These are phyloP conservation scores for Hypoxylon trugodes DNA, from an alignment of 495 filamentous ascomycete species.

Conservation along the genomic window DNA sequence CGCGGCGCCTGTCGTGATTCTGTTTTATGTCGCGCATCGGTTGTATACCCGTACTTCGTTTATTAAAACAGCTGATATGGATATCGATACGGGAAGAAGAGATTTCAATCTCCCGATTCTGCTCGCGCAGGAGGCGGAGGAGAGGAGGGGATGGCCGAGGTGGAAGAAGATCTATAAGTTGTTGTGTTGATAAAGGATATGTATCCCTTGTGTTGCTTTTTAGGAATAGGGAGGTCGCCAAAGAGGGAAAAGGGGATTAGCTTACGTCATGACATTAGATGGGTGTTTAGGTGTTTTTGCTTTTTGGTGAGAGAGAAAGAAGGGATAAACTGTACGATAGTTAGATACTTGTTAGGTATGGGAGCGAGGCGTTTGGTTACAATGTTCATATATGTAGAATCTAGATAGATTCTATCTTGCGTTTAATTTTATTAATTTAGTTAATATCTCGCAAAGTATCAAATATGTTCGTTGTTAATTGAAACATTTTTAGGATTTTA, in stretches of 20 bases:
- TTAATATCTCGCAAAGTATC: too few species aligned
- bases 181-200: conserved; percentile 51
- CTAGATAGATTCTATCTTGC: neutral
- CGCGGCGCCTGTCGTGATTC: conserved; percentile 80
- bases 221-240: neutral
- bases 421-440: too few species aligned
- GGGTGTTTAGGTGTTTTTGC: too few species aligned
- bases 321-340: conserved; percentile 7
- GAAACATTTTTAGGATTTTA: too few species aligned
- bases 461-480: too few species aligned
- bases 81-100: conserved; percentile 87
- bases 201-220: neutral
- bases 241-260: neutral
- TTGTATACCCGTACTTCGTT: conserved; percentile 75
- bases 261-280: too few species aligned
- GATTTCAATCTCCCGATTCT: conserved; percentile 81
- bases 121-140: conserved; percentile 77
- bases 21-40: conserved; percentile 82
- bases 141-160: conserved; percentile 74
- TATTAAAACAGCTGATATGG: conserved; percentile 74
- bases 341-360: too few species aligned
- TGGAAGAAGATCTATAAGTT: conserved; percentile 83
- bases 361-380: conserved; percentile 22
- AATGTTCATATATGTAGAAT: neutral
- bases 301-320: too few species aligned